Conservation (phyloP, 1,284 basidiomycete species). For the Sporisorium iseilematis-ciliati region DNA sequence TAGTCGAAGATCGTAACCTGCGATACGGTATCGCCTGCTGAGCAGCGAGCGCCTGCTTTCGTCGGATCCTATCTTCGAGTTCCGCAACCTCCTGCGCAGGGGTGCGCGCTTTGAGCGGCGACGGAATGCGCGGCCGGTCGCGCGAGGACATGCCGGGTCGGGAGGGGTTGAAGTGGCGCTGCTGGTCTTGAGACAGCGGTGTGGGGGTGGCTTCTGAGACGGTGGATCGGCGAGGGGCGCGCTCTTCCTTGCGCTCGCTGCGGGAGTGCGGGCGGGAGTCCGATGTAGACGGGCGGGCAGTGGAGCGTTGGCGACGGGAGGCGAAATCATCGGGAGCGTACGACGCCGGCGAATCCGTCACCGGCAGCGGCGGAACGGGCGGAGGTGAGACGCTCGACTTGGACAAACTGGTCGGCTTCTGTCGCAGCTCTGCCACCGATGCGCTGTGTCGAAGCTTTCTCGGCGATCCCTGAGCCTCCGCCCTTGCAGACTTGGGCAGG, state of each 20-base stretch:
- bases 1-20: slow-evolving; percentile 18
- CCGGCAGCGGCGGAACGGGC: slow-evolving; percentile 10
- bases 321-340: background rate
- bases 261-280: slow-evolving; percentile 2
- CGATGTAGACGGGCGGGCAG: slow-evolving; percentile 9
- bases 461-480: slow-evolving; percentile 10
- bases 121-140: slow-evolving; percentile 45
- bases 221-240: slow-evolving; percentile 26
- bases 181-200: background rate
- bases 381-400: slow-evolving; percentile 11
- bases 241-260: slow-evolving; percentile 12
- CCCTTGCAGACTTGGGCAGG: slow-evolving; percentile 4
- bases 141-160: slow-evolving; percentile 45
- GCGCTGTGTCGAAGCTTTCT: slow-evolving; percentile 32
- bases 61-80: background rate
- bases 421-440: slow-evolving; percentile 30
- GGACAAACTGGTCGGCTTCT: slow-evolving; percentile 13
- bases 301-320: background rate
- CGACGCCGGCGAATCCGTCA: slow-evolving; percentile 6
- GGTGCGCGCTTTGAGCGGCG: slow-evolving; percentile 37
- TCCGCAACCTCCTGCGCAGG: slow-evolving; percentile 26
- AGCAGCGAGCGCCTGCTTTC: slow-evolving; percentile 6
- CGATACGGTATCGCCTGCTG: slow-evolving; percentile 32
- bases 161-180: slow-evolving; percentile 13
- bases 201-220: slow-evolving; percentile 18